These are phyloP conservation scores for Penicillium nordicum DNA, from an alignment of 2,329 filamentous ascomycete species.

Conservation along the genomic window DNA sequence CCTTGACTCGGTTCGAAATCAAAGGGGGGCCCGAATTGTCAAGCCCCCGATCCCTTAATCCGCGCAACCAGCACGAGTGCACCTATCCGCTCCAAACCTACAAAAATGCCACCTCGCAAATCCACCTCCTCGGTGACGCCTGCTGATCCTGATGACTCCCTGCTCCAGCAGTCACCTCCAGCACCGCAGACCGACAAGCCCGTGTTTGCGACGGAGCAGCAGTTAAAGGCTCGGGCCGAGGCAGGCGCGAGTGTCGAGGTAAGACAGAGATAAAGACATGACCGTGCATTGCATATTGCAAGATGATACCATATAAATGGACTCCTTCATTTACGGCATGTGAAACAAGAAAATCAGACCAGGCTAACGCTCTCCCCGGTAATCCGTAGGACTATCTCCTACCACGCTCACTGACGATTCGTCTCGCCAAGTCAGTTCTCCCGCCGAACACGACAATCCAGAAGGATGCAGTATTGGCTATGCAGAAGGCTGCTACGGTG, in stretches of 20 bases:
- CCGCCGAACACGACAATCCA: conserved; percentile 64
- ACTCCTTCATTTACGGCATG: background rate
- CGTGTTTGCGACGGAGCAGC: conserved; percentile 38
- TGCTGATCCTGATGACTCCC: conserved; percentile 20
- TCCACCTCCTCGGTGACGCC: conserved; percentile 32
- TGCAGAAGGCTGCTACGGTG: conserved; percentile 64
- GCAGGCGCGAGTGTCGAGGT: conserved; percentile 42
- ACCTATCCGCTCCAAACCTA: background rate
- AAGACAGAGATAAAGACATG: conserved; percentile 5
- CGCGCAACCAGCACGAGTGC: background rate
- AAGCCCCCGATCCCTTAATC: conserved; percentile 1
- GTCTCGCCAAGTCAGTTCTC: conserved; percentile 61
- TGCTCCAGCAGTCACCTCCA: conserved; percentile 15
- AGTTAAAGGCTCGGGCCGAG: conserved; percentile 39
- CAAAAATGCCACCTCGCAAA: conserved; percentile 37
- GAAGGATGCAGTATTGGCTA: conserved; percentile 62
- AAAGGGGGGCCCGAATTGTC: background rate
- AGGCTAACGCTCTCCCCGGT: background rate
- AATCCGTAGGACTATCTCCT: conserved; percentile 56
- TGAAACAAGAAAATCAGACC: background rate
- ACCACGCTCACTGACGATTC: conserved; percentile 59
- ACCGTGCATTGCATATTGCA: background rate
- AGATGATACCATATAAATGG: background rate
- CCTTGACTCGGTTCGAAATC: background rate
- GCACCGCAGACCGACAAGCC: conserved; percentile 22